Conservation (phyloP, 2,329 filamentous ascomycete species). For the Colletotrichum sansevieriae region DNA sequence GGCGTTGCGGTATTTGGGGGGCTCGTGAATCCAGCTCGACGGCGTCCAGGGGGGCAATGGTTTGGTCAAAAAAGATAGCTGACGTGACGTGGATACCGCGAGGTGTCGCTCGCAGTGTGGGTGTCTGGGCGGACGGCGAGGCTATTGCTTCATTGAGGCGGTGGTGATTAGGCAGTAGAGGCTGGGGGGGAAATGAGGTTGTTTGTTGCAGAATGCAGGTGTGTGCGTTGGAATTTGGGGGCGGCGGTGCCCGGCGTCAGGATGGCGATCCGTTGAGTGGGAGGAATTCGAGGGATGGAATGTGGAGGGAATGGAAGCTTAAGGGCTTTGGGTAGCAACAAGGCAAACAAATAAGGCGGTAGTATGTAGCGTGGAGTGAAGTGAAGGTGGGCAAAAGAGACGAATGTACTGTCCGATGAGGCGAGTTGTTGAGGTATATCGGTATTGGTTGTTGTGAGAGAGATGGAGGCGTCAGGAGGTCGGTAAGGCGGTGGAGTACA, state of each 20-base stretch:
- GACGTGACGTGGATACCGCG: slow-evolving; percentile 21
- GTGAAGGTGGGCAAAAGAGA: slow-evolving; percentile 31
- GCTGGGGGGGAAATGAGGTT: background rate
- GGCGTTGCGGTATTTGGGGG: slow-evolving; percentile 16
- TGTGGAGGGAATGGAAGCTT: slow-evolving; percentile 29
- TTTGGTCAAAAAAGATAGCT: slow-evolving; percentile 16
- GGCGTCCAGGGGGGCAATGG: slow-evolving; percentile 6
- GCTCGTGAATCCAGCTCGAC: slow-evolving; percentile 41
- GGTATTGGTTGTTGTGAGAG: background rate
- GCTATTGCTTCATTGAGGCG: slow-evolving; percentile 42
- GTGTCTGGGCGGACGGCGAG: slow-evolving; percentile 31
- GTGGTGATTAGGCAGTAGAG: slow-evolving; percentile 35
- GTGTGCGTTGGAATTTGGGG: slow-evolving; percentile 24
- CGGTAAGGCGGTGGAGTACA: slow-evolving; percentile 21
- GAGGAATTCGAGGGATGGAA: slow-evolving; percentile 34
- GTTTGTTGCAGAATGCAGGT: slow-evolving; percentile 8
- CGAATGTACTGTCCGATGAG: slow-evolving; percentile 9
- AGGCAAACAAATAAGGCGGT: slow-evolving; percentile 17
- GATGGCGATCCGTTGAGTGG: slow-evolving; percentile 14
- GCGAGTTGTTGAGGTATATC: background rate
- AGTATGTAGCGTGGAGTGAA: slow-evolving; percentile 41
- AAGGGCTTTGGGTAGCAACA: slow-evolving; percentile 15
- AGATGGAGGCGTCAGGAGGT: background rate
- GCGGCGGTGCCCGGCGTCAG: slow-evolving; percentile 25
- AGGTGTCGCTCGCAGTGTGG: slow-evolving; percentile 29